These are phyloP conservation scores for Tranzscheliella williamsii DNA, from an alignment of 1,284 basidiomycete species.

Conservation along the genomic window DNA sequence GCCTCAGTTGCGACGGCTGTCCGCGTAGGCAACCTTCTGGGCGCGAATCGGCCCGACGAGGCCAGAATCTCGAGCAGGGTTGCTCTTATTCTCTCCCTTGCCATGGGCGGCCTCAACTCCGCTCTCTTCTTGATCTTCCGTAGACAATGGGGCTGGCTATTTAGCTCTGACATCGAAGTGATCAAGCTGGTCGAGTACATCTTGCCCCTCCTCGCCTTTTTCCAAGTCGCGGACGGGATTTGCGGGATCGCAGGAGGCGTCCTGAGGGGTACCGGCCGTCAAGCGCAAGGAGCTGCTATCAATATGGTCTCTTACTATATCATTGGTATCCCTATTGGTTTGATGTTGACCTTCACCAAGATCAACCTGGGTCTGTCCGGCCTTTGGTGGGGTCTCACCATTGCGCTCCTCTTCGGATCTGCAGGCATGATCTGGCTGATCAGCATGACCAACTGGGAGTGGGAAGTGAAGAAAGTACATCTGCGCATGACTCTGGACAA, in stretches of 20 bases:
- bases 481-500: conserved; percentile 38
- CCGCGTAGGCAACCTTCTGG: conserved; percentile 68
- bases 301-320: conserved; percentile 65
- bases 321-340: conserved; percentile 63
- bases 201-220: conserved; percentile 71
- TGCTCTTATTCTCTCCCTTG: conserved; percentile 42
- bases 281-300: conserved; percentile 64
- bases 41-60: conserved; percentile 57
- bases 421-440: conserved; percentile 60
- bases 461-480: conserved; percentile 49
- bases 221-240: conserved; percentile 72
- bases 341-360: conserved; percentile 63
- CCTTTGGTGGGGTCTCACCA: conserved; percentile 64
- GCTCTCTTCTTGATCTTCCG: conserved; percentile 74
- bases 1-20: conserved; percentile 80
- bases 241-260: conserved; percentile 74
- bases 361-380: conserved; percentile 60
- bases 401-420: conserved; percentile 62
- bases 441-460: conserved; percentile 63
- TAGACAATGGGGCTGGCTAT: conserved; percentile 75
- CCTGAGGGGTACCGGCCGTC: conserved; percentile 75
- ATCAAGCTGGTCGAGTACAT: conserved; percentile 71
- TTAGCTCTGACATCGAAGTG: conserved; percentile 80
- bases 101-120: conserved; percentile 63
- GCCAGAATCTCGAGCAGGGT: conserved; percentile 58